Conservation (phyloP, 2,329 filamentous ascomycete species). For the Torrubiella hemipterigena region DNA sequence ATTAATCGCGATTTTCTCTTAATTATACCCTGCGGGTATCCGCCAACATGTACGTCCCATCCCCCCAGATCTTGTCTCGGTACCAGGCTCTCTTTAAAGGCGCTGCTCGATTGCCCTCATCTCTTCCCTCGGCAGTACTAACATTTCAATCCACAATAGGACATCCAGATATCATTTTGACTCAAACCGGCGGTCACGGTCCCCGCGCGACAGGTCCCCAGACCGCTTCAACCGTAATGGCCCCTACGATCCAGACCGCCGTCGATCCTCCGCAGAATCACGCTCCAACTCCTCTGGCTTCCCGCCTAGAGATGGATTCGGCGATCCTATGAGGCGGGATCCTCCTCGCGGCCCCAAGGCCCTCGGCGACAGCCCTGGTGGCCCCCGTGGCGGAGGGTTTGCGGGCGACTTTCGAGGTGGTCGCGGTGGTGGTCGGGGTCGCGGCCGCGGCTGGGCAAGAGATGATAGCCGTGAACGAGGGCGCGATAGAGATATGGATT, state of each 20-base stretch:
- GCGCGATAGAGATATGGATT: conserved; percentile 48
- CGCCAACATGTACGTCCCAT: too few species aligned
- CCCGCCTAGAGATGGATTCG: conserved; percentile 44
- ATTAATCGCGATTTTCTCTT: too few species aligned
- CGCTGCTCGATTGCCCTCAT: too few species aligned
- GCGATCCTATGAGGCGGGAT: conserved; percentile 48
- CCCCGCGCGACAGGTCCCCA: conserved; percentile 57
- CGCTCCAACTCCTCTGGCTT: conserved; percentile 48
- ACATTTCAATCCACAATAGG: conserved; percentile 21
- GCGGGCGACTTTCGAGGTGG: conserved; percentile 48
- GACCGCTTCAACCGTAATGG: conserved; percentile 48
- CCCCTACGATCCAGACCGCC: conserved; percentile 54
- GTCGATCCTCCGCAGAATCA: conserved; percentile 51
- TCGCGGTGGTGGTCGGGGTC: conserved; percentile 39
- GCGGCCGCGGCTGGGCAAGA: conserved; percentile 44
- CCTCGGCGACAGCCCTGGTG: conserved; percentile 56
- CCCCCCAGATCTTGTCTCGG: too few species aligned
- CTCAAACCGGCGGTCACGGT: conserved; percentile 51
- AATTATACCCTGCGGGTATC: too few species aligned
- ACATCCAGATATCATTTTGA: conserved; percentile 50
- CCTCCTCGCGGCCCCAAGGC: conserved; percentile 75
- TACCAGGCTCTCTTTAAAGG: too few species aligned
- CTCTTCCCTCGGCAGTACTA: too few species aligned
- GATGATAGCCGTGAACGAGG: conserved; percentile 51
- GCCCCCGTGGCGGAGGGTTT: conserved; percentile 56